Conservation (phyloP, 768 basidiomycete species). For the Termitomyces sp. region DNA sequence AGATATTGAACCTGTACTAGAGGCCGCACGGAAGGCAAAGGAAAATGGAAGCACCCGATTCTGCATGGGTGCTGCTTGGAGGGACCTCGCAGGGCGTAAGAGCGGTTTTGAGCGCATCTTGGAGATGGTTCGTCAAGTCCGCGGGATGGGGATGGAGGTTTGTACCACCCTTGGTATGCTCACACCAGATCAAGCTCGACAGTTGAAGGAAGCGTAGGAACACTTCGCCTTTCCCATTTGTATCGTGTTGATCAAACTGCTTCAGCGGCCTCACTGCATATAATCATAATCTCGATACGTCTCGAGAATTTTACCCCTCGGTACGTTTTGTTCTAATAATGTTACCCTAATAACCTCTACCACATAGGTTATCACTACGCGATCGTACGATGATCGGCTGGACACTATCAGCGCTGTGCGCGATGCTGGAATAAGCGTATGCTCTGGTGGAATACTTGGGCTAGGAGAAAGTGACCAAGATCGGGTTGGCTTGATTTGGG, state of each 20-base stretch:
- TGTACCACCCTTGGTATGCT: conserved; percentile 99
- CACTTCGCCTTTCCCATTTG: conserved; percentile 1
- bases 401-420: conserved; percentile 89
- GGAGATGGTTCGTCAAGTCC: conserved; percentile 86
- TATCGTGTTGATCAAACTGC: conserved; percentile 10
- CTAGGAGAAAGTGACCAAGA: conserved; percentile 90
- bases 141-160: conserved; percentile 98
- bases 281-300: conserved; percentile 98
- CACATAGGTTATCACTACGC: conserved; percentile 86
- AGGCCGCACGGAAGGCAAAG: conserved; percentile 91
- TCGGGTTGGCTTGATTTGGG: conserved; percentile 90
- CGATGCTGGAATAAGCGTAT: conserved; percentile 94
- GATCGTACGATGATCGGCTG: conserved; percentile 91
- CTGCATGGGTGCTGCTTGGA: conserved; percentile 99
- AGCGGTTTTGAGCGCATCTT: conserved; percentile 92
- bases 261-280: conserved; percentile 89
- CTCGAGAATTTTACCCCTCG: conserved; percentile 93
- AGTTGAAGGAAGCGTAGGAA: conserved; percentile 88
- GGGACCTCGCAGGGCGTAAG: conserved; percentile 90
- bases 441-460: conserved; percentile 94
- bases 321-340: conserved; percentile 36
- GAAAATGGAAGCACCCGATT: conserved; percentile 96
- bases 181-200: conserved; percentile 85
- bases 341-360: neutral
- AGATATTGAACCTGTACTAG: conserved; percentile 88